Evolutionary conservation across 2,329 filamentous ascomycete genomes (phyloP).

Genomic region (Pleurostoma richardsiae): DNA sequence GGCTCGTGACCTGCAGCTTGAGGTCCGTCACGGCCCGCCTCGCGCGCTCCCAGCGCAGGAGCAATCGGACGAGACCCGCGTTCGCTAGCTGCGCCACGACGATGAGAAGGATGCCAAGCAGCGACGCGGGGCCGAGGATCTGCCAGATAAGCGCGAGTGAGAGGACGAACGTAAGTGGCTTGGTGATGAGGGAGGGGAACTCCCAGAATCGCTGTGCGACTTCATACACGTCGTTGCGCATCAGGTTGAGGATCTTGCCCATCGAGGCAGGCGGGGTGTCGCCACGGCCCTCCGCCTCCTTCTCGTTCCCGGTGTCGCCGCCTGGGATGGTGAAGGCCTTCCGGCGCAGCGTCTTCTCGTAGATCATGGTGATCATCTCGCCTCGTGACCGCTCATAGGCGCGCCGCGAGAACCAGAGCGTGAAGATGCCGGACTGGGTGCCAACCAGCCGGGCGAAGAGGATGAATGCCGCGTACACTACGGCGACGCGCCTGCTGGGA

Average conservation of each 20-base stretch:
- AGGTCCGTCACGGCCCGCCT: conserved; percentile 71
- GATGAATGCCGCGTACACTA: conserved; percentile 61
- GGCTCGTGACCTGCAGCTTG: conserved; percentile 74
- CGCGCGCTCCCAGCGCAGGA: conserved; percentile 64
- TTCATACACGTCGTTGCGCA: conserved; percentile 78
- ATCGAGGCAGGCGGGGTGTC: conserved; percentile 61
- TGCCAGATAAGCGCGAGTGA: conserved; percentile 70
- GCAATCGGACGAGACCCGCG: conserved; percentile 56
- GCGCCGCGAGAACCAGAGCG: conserved; percentile 77
- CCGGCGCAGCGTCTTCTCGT: conserved; percentile 68
- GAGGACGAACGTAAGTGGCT: conserved; percentile 71
- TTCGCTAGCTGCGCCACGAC: conserved; percentile 66
- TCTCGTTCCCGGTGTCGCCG: conserved; percentile 17
- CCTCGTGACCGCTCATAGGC: conserved; percentile 80
- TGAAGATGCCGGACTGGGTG: conserved; percentile 63
- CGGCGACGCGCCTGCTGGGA: conserved; percentile 46
- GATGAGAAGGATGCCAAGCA: conserved; percentile 68
- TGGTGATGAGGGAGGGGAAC: conserved; percentile 68
- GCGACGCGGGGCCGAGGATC: conserved; percentile 74
- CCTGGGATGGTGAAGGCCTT: conserved; percentile 46
- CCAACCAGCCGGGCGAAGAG: conserved; percentile 56
- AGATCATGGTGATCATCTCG: conserved; percentile 81
- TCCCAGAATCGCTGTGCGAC: conserved; percentile 86
- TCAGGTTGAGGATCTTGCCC: conserved; percentile 85
- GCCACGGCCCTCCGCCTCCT: conserved; percentile 9